Evolutionary conservation across 352 stramenopile species (phyloP), one percentile per base, ranked within the genome.

Genomic region (Pythium aquatile): DNA sequence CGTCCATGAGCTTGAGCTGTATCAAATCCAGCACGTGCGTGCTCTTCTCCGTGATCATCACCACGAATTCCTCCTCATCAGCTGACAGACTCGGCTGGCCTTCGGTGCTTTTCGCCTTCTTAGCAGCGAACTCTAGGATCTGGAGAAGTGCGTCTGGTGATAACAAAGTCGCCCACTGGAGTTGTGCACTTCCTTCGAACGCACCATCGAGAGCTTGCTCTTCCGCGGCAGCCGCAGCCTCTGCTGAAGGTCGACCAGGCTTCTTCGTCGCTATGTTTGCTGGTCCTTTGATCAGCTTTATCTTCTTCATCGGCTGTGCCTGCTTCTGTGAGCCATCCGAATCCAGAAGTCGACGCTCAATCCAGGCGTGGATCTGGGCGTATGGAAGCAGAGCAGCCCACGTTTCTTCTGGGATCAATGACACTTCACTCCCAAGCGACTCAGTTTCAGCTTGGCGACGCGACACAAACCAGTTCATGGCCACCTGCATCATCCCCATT

Each of bases 391-490:
- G 26, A 7, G 37, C n/a, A 10, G 59, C 52, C 73, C 71, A 78
- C 16, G 56, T 65, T 11, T 49, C n/a, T 46, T 10, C 33, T 39
- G 20, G 5, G 44, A 32, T 24, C 16, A 20, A 35, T 2, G n/a
- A 51, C 2, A 42, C 14, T 2, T 30, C 53, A 32, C 26, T 47
- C 16, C 16, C 30, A 46, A 13, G 14, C 9, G 6, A 8, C 30
- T 52, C 29, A 10, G 13, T 11, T 47, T 29, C 13, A 9, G 28
- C 11, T 13, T 55, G 16, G 29, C n/a, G 20, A 39, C 48, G 63
- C n/a, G 65, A 66, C 1, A 64, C 40, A 35, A 68, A 72, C 65
- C 64, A 80, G 55, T 81, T 78, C 65, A 85, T 78, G 33, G 68
- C 79, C 28, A 81, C 71, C 44, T 83, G 66, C 44, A 67, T 54